Evolutionary conservation across 2,329 filamentous ascomycete species (phyloP), one percentile per base, ranked within the genome.

Genomic region (Trichophyton rubrum): DNA sequence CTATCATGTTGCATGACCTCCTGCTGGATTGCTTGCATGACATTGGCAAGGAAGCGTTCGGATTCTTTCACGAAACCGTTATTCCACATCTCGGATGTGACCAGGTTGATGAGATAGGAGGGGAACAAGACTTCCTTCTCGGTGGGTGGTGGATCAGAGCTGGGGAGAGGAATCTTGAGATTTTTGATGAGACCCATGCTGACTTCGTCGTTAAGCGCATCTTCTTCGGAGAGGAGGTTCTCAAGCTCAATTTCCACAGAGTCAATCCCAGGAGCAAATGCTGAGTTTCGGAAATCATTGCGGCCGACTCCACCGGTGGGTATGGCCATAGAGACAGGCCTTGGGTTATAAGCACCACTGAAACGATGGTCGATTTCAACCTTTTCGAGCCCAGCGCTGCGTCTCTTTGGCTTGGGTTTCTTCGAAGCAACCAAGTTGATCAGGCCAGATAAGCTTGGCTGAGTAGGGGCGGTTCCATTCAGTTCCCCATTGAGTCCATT

Each of bases 71-170:
- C 93, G 71, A 96, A 99, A 55, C 93, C 93, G 69, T 99, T 99
- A 79, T 99, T 99, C 93, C 93, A 99, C 93, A 99, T 99, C 78
- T 99, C 93, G 15, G 91, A 97, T 11, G 93, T 99, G 65, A 99
- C 93, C 63, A 99, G 82, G 75, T 99, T 99, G 80, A 99, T 99
- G 68, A 99, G 85, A 74, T 97, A 99, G 8, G 93, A 92, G 38
- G 93, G 93, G 86, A 99, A 99, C 59, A 99, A 81, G 22, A 99
- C 92, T 74, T 99, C 93, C 79, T 99, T 99, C 77, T 99, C 93
- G 17, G 90, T 96, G 9, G 93, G 92, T 59, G 91, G 87, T 20
- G 92, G 91, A 59, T 84, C 92, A 38, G 88, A 86, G 70, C 85
- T 89, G 53, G 93, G 92, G 9, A 87, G 85, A 20, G 93, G 93